Evolutionary conservation across 2,329 filamentous ascomycete genomes (phyloP), one percentile per base, ranked within the genome.

Genomic region (Rutstroemia sp.): DNA sequence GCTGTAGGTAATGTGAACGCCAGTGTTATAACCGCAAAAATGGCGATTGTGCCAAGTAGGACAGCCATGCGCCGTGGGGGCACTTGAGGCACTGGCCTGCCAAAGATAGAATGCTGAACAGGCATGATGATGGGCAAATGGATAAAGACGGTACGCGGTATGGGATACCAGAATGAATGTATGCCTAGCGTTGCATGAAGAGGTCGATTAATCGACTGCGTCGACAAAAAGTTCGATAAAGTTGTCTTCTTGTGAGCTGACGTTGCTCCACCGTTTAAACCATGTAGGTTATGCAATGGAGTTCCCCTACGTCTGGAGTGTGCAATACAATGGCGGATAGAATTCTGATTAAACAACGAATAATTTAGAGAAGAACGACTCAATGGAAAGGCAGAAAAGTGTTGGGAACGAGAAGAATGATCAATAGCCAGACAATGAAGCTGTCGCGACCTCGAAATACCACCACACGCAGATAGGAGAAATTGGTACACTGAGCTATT

Each of bases 21-120:
- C 51, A 82, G 73, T 46, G 75, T 75, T 62, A 79, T 73, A 57
- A 84, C 64, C 58, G 78, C 79, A 62, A 83, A 78, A 41, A 82
- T 60, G 58, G 77, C 74, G 47, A 85, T 71, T 54, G 71, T 67
- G 56, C 76, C 71, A 42, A 85, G 71, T 21, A 84, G 71, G 52
- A 79, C 67, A 18, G 77, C 77, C 60, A 83, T 70, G 54, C 78
- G 79, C 48, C 79, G 78, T 21, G 80, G 73, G 46, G 74, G 71
- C 57, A 84, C 70, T 53, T 77, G 76, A 58, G 76, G 75, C 60
- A 82, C 65, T 16, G 75, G 74, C 52, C 76, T 73, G 52, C 79
- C 78, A 52, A 77, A 75, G 44, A 80, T 27, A 47, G 71, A 71
- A 61, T 71, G 72, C 63, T 76, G 74, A 59, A 74, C 74, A 27